Base-by-base conservation (phyloP, 305 asterid genomes). In the Andrographis paniculata region DNA sequence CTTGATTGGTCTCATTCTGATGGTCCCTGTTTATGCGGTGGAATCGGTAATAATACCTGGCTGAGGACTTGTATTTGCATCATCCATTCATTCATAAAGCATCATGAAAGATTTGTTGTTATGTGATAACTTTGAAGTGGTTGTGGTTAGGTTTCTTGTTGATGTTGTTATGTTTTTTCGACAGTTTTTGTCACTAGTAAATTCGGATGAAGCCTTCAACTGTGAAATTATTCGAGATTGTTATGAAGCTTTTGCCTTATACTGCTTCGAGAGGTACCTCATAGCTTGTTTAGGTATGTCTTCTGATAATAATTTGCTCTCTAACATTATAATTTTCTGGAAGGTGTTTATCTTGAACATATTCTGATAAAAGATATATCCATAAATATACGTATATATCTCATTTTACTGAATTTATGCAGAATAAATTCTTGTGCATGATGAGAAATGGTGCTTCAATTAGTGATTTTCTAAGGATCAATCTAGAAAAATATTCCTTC, bases 1-100 rank as follows among this genome's bases (percentile, higher is more conserved):
- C 70, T 76, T 85, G 84, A 56, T 89, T 59, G 97, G 91, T 35
- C 82, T 89, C 55, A 78, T 89, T 72, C 80, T 89, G 21, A 89
- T 89, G 95, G 97, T 89, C 63, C 97, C 97, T 65, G 97, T 89
- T 65, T 89, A 89, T 89, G 97, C 94, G 53, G 74, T 86, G 53
- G 93, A 89, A 72, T 89, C 95, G 87, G 97, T 89, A 79, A 71
- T 56, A 62, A 65, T 39, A 58, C 46, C 56, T 60, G 22, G 38
- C 41, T 37, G 24, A 20, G 21, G 17, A 15, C 56, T 58, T 60
- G 15, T 35, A 13, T 52, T 56, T 61, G 22, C 56, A 30, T 21
- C 51, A 54, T 64, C 39, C 36, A 23, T 35, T 33, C 41, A 9
- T 17, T 18, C 9, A 37, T 23, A 44, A 46, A 23, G 42, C 55